Evolutionary conservation across 208 protist species (phyloP).

Genomic region (Wallacemonas sp.): DNA sequence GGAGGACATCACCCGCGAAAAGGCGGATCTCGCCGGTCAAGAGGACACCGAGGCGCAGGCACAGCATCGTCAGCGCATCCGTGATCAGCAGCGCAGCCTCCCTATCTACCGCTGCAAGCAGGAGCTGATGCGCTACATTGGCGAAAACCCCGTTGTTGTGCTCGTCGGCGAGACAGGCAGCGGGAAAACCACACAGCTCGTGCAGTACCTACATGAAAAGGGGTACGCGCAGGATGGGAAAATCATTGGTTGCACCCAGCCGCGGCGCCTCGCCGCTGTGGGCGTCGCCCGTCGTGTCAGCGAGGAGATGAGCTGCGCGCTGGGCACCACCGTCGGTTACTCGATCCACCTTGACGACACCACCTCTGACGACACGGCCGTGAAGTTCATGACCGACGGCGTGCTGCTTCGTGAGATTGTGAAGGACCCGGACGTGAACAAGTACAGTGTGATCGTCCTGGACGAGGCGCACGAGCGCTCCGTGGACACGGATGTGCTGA

Average conservation of each 20-base stretch:
- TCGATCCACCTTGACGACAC: constrained; percentile 93
- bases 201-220: constrained; percentile 85
- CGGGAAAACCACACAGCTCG: constrained; percentile 93
- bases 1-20: constrained; percentile 1
- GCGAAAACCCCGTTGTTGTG: constrained; percentile 79
- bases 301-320: constrained; percentile 88
- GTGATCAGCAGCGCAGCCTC: constrained; percentile 40
- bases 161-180: constrained; percentile 91
- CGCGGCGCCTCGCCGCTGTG: constrained; percentile 95
- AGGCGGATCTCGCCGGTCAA: constrained; percentile 20
- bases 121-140: constrained; percentile 79
- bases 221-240: constrained; percentile 61
- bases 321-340: constrained; percentile 91
- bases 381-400: constrained; percentile 97
- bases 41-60: constrained; percentile 22
- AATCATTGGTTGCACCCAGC: constrained; percentile 94
- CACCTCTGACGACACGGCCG: constrained; percentile 76
- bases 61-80: constrained; percentile 37
- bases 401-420: constrained; percentile 96
- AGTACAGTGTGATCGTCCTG: constrained; percentile 98
- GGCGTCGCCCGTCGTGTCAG: constrained; percentile 93
- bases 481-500: constrained; percentile 97
- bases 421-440: constrained; percentile 75
- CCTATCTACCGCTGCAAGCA: constrained; percentile 71
- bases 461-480: constrained; percentile 99